Base-by-base conservation (phyloP, 176 grass and related monocot genomes). In the Ananas comosus region DNA sequence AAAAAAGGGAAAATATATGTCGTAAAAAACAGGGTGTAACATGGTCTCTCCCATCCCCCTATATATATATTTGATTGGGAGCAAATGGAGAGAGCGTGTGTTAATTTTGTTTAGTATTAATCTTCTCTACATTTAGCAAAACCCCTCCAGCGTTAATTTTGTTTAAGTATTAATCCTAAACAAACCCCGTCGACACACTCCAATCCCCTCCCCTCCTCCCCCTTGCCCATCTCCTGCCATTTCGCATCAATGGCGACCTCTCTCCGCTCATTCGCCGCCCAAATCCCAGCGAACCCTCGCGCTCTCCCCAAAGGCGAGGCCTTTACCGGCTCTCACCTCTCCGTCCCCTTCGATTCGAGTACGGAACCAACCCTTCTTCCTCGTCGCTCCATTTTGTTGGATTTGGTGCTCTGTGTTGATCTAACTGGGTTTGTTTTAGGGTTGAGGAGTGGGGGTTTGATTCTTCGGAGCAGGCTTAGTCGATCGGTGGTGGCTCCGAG, bases 391-490 rank as follows among this genome's bases (percentile, higher is more conserved):
- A 1, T 59, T 59, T 59, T 59, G 56, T 59, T 21, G 10, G 56
- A 59, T 59, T 59, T 22, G 8, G 56, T 59, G 56, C 9, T 59
- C 9, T 59, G 17, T 59, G 56, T 9, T 59, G 12, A 9, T 59
- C 19, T 9, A 18, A 9, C 18, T 16, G n/a, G 56, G 56, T 14
- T 7, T 17, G 56, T 59, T 59, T 18, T 10, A 59, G 56, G 56
- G 56, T 59, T 59, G 56, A 59, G n/a, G 56, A 59, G 56, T 59
- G 56, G 56, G 13, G 19, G 56, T 9, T 59, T 59, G 56, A n/a
- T 59, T 16, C 56, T 59, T 59, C 17, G n/a, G 16, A 59, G 9
- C n/a, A 59, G 33, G 4, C 33, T 4, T 42, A 42, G 33, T 42
- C 33, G 33, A 42, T 42, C 33, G 33, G 33, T 42, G 33, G 33